Evolutionary conservation across 176 grass and related monocot genomes (phyloP).

Genomic region (Carex cristatella): DNA sequence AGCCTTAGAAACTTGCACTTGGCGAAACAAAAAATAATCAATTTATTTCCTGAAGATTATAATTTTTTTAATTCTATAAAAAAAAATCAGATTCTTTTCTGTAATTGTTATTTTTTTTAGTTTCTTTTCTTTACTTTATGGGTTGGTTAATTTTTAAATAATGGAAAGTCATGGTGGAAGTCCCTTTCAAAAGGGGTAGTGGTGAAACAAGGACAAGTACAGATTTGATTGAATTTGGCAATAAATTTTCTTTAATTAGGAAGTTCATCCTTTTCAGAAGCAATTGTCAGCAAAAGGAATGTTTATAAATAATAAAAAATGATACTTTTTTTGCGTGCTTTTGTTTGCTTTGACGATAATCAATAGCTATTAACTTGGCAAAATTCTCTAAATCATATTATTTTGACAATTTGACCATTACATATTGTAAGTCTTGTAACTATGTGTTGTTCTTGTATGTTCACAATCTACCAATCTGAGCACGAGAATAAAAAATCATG

Average conservation of each 20-base stretch:
- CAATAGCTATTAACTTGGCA: background rate
- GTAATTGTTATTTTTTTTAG: background rate
- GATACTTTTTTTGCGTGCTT: constrained; percentile 9
- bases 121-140: background rate
- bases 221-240: constrained; percentile 1
- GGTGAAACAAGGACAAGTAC: background rate
- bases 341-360: background rate
- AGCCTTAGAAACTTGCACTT: too few relatives aligned
- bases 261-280: constrained; percentile 9
- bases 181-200: background rate
- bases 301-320: background rate
- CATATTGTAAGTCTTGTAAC: too few relatives aligned
- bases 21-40: too few relatives aligned
- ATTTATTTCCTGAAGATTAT: too few relatives aligned
- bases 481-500: too few relatives aligned
- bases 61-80: too few relatives aligned
- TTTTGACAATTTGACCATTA: background rate
- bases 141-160: background rate
- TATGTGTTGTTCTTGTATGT: too few relatives aligned
- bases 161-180: constrained; percentile 3
- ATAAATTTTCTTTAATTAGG: background rate
- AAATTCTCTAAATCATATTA: background rate
- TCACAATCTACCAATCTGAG: too few relatives aligned
- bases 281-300: constrained; percentile 12
- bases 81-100: background rate